A percentile compares a stretch with the other conserved stretches of the same genome.
Evolutionary conservation across 306 rosid genomes (phyloP).

Genomic region (Nissolia schottii): DNA sequence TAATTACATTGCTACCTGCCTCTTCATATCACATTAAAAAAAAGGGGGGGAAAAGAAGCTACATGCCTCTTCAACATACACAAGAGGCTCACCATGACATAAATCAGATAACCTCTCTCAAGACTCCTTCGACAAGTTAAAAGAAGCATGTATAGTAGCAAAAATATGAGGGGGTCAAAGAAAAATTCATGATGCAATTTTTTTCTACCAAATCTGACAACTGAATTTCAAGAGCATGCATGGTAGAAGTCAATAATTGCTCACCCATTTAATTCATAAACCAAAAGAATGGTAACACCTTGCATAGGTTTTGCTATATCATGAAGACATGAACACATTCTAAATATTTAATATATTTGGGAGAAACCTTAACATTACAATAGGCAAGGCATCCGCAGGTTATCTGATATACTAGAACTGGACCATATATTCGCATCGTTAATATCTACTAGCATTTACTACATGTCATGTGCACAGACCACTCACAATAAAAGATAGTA

Average conservation of each 20-base stretch:
- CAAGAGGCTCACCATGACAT: neutral
- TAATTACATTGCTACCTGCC: neutral
- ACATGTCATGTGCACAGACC: neutral
- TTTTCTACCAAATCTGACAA: neutral
- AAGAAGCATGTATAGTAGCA: neutral
- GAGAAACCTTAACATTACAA: neutral
- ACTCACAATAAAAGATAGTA: neutral
- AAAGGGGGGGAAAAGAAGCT: neutral
- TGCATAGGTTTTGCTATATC: neutral
- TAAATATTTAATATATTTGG: neutral
- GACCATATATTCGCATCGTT: neutral
- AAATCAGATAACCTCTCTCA: neutral
- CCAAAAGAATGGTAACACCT: neutral
- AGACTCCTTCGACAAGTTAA: neutral
- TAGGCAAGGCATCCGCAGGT: neutral
- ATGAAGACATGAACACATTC: neutral
- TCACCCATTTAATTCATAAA: neutral
- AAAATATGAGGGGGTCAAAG: neutral
- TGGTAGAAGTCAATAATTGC: neutral
- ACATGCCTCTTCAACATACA: neutral
- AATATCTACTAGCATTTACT: neutral
- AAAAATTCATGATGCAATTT: neutral
- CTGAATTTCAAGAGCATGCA: neutral
- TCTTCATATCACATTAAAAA: neutral
- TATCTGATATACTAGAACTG: neutral